Conservation (phyloP, 805 yeast genomes). For the Yamadazyma kitorensis region DNA sequence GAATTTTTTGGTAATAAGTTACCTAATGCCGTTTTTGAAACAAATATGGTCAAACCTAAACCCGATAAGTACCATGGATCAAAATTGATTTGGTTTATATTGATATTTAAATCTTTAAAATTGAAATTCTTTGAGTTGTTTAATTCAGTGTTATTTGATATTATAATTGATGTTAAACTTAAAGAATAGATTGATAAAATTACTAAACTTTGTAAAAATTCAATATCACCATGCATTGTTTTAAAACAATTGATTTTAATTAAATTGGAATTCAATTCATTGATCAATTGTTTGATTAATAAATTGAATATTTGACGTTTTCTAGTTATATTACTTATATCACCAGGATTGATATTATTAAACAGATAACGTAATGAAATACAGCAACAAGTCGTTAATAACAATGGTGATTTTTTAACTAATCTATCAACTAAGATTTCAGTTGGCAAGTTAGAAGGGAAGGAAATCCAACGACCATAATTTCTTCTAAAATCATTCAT, state of each 20-base stretch:
- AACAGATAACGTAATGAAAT: conserved; percentile 54
- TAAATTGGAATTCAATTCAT: conserved; percentile 47
- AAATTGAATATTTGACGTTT: conserved; percentile 36
- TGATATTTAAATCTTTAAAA: conserved; percentile 8
- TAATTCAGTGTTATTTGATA: conserved; percentile 8
- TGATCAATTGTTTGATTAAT: conserved; percentile 45
- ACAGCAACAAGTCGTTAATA: conserved; percentile 66
- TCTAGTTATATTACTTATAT: conserved; percentile 18
- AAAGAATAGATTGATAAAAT: conserved; percentile 63
- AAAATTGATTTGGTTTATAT: conserved; percentile 41
- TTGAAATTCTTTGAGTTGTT: not conserved
- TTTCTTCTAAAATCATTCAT: conserved; percentile 59
- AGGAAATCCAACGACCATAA: conserved; percentile 76
- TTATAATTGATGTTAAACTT: conserved; percentile 48
- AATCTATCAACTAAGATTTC: conserved; percentile 48
- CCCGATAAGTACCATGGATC: conserved; percentile 75
- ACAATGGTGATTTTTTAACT: conserved; percentile 51
- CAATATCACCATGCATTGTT: conserved; percentile 37
- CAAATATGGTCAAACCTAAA: conserved; percentile 60
- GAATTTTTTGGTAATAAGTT: conserved; percentile 21
- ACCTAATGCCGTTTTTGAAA: conserved; percentile 50
- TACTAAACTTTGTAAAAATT: conserved; percentile 66
- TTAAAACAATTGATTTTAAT: conserved; percentile 25
- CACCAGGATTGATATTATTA: conserved; percentile 24
- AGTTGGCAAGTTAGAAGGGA: conserved; percentile 53